Evolutionary conservation across 2,329 filamentous ascomycete genomes (phyloP).

Genomic region (Colletotrichum zoysiae): DNA sequence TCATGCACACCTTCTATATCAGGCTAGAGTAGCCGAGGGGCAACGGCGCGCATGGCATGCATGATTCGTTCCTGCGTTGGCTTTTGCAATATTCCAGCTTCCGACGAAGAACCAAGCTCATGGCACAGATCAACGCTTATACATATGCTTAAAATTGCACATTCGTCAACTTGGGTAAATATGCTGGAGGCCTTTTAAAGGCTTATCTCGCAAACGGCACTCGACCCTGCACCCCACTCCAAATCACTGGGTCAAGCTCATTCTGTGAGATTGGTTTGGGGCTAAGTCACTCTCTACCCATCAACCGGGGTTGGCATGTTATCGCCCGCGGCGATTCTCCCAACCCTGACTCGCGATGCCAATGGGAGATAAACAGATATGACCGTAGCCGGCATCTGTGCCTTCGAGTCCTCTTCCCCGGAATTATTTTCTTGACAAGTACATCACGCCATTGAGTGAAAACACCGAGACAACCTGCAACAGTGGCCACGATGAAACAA

Average conservation of each 20-base stretch:
- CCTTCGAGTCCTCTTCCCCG: not conserved
- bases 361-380: conserved; percentile 19
- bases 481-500: not conserved
- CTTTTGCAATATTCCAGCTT: conserved; percentile 10
- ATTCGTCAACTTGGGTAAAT: not conserved
- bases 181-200: not conserved
- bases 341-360: conserved; percentile 32
- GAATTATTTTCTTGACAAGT: too few relatives aligned
- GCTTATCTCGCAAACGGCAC: not conserved
- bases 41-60: conserved; percentile 10
- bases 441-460: not conserved
- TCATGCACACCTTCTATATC: conserved; percentile 28
- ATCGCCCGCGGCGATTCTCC: not conserved
- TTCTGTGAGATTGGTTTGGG: conserved; percentile 11
- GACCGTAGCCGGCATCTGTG: not conserved
- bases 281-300: conserved; percentile 10
- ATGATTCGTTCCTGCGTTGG: conserved; percentile 1
- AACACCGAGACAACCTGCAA: not conserved
- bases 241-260: not conserved
- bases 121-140: not conserved
- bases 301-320: conserved; percentile 28
- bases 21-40: conserved; percentile 10
- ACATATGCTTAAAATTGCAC: too few relatives aligned
- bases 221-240: too few relatives aligned
- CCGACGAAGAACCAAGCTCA: not conserved